phyloP scores from a whole-genome alignment of 1,139 yeast species.

The Magnusiomyces ingens region DNA sequence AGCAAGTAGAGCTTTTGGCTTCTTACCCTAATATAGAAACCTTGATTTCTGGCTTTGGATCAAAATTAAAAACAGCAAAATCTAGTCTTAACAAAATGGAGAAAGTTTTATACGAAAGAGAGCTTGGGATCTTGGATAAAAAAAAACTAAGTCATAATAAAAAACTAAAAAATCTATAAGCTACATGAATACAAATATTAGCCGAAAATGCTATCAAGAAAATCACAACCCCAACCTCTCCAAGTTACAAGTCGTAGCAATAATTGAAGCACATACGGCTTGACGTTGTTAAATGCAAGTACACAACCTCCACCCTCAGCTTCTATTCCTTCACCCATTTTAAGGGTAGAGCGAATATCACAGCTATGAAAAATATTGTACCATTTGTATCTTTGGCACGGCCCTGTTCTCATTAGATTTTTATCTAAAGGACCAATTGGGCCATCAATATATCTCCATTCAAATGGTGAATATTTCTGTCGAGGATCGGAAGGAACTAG shows the following conservation, averaged over 20 bases:
- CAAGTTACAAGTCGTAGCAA: constrained; percentile 28
- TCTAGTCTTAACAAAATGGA: no score
- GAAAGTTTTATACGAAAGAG: background rate
- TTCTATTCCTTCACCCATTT: constrained; percentile 84
- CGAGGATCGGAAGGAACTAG: constrained; percentile 62
- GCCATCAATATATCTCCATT: constrained; percentile 84
- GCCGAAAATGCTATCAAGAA: constrained; percentile 32
- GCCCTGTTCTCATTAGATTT: constrained; percentile 56
- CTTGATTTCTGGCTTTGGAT: no score
- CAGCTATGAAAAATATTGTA: constrained; percentile 72
- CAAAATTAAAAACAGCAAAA: no score
- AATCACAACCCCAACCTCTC: constrained; percentile 32
- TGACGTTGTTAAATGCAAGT: constrained; percentile 25
- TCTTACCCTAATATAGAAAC: no score
- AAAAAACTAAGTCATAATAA: background rate
- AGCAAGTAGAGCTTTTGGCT: no score
- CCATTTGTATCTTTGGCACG: constrained; percentile 86
- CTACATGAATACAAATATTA: constrained; percentile 14
- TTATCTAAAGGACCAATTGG: constrained; percentile 86
- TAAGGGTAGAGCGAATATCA: constrained; percentile 62
- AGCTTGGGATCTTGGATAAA: background rate
- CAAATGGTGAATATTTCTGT: constrained; percentile 82
- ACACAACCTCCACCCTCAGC: constrained; percentile 54
- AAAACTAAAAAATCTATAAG: background rate
- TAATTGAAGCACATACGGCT: constrained; percentile 28